These are phyloP conservation scores for Euphrasia arctica DNA, from an alignment of 305 asterid genomes.

Conservation along the genomic window DNA sequence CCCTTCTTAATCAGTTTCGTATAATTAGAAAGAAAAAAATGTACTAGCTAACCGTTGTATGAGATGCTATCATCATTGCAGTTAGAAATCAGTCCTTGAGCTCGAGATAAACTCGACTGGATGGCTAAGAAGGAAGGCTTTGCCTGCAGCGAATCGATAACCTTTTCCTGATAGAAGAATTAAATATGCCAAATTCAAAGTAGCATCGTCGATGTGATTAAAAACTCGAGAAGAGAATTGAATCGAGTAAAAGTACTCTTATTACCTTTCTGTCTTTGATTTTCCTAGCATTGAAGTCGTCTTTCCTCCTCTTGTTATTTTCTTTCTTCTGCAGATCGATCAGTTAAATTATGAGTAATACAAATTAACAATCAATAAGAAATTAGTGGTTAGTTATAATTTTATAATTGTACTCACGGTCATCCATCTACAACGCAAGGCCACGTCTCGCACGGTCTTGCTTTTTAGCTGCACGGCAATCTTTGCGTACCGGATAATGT, in stretches of 20 bases:
- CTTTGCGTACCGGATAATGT: neutral
- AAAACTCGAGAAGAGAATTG: too few species aligned
- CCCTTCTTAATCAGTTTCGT: too few species aligned
- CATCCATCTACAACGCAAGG: constrained; percentile 4
- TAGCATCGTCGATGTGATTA: too few species aligned
- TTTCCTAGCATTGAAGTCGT: constrained; percentile 1
- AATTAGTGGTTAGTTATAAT: too few species aligned
- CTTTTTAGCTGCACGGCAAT: neutral
- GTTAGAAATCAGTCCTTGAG: constrained; percentile 46
- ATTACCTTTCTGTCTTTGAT: constrained; percentile 1
- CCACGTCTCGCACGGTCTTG: neutral
- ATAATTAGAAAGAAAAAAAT: constrained; percentile 4
- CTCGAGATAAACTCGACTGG: constrained; percentile 51
- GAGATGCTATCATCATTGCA: constrained; percentile 44
- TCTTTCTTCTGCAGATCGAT: constrained; percentile 1
- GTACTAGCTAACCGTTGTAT: constrained; percentile 50
- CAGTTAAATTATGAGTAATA: too few species aligned
- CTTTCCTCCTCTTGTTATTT: constrained; percentile 3
- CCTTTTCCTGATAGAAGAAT: constrained; percentile 57
- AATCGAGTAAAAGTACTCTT: neutral
- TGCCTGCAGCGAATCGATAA: constrained; percentile 39
- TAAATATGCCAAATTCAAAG: neutral
- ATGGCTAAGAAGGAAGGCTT: constrained; percentile 47
- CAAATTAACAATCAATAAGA: too few species aligned
- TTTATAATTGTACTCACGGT: neutral